phyloP scores from a whole-genome alignment of 169 alveolate genomes.

The Cryptosporidium muris region DNA sequence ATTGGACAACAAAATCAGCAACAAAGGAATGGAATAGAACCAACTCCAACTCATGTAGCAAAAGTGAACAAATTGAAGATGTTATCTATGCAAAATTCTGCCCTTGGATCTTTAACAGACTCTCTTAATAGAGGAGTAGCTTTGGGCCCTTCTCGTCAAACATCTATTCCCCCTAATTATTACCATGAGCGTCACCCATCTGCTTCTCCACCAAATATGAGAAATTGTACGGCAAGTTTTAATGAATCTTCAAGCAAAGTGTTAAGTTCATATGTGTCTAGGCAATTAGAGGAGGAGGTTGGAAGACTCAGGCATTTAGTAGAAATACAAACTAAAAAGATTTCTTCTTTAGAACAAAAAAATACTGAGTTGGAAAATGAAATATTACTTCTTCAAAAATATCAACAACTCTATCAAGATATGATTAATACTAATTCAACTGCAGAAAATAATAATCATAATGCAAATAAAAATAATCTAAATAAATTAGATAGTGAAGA shows the following conservation, averaged over 20 bases:
- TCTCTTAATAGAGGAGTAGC: background rate
- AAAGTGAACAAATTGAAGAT: conserved; percentile 41
- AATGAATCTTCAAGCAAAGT: conserved; percentile 58
- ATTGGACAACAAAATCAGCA: conserved; percentile 16
- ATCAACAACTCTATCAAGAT: conserved; percentile 44
- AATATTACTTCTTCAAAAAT: conserved; percentile 13
- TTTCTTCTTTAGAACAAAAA: conserved; percentile 37
- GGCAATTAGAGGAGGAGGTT: conserved; percentile 67
- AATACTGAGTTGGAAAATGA: conserved; percentile 59
- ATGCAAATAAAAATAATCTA: background rate
- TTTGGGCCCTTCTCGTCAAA: conserved; percentile 32
- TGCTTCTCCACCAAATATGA: conserved; percentile 19
- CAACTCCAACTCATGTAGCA: conserved; percentile 70
- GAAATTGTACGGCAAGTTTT: conserved; percentile 43
- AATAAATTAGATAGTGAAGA: background rate
- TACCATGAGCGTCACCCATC: conserved; percentile 42
- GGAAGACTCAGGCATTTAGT: conserved; percentile 51
- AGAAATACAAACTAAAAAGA: conserved; percentile 58
- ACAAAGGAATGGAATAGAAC: conserved; percentile 19
- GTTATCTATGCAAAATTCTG: background rate
- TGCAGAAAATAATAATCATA: background rate
- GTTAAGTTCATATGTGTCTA: conserved; percentile 62
- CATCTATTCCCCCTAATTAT: conserved; percentile 49
- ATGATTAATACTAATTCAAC: conserved; percentile 22
- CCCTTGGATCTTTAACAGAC: conserved; percentile 20